Base-by-base conservation (phyloP, 805 yeast species). In the Nakazawaea pomicola region DNA sequence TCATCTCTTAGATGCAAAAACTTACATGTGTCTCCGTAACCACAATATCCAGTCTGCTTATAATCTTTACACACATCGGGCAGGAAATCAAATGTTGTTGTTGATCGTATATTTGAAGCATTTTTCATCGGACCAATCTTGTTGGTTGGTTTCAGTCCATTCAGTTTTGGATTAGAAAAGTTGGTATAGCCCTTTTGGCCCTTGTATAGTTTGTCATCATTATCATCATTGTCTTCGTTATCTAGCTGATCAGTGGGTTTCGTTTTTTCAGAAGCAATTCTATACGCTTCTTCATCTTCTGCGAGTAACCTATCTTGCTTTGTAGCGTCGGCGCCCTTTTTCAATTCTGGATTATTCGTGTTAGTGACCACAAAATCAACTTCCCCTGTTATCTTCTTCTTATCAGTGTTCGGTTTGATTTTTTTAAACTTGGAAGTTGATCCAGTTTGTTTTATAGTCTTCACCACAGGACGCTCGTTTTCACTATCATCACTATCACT, bases 11-110 rank as follows among this genome's bases (percentile, higher is more conserved):
- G 76, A 57, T 93, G 99, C 27, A 91, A 58, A 58, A 93, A 93
- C 63, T 93, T 93, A 65, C 99, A 93, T 27, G 93, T 83, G 52
- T 93, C 99, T 7, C 99, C 99, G 57, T 83, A 93, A 5, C 97
- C 97, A 69, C 99, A 93, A 56, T 79, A 90, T 0, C 99, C 99
- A 0, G 95, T 90, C 50, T 83, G 84, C 44, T 78, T 74, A 59
- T 74, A 93, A 59, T 93, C 98, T 55, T 91, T 93, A 57, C 99
- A 93, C 2, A 93, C 81, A 55, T 93, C 97, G 1, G 95, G 90
- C 56, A 87, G 96, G 55, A 81, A 93, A 55, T 93, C 99, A 29
- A 83, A 71, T 2, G 80, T 65, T 0, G 86, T 80, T 0, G 89
- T 83, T 10, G 81, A 71, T 33, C 76, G 69, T 21, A 90, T 70